Evolutionary conservation across 1,139 yeast genomes (phyloP).

Genomic region (Citeromyces hawaiiensis): DNA sequence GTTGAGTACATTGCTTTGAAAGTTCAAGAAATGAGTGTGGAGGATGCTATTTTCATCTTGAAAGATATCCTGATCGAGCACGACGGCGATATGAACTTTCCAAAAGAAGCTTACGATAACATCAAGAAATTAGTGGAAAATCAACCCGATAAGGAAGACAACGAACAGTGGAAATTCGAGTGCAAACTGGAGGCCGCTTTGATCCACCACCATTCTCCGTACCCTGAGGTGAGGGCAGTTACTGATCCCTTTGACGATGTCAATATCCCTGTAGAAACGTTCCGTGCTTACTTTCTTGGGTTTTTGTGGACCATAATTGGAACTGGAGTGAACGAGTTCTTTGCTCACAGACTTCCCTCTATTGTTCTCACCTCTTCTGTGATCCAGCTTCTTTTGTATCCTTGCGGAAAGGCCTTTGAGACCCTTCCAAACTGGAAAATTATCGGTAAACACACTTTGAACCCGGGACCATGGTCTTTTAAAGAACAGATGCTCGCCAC

Average conservation of each 20-base stretch:
- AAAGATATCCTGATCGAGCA: too few species aligned
- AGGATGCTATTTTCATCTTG: too few species aligned
- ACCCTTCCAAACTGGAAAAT: conserved; percentile 20
- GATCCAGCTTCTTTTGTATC: conserved; percentile 44
- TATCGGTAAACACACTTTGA: conserved; percentile 22
- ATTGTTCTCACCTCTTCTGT: conserved; percentile 31
- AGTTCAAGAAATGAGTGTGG: too few species aligned
- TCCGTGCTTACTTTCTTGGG: neutral
- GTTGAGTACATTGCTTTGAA: too few species aligned
- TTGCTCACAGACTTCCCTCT: neutral
- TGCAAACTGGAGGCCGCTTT: too few species aligned
- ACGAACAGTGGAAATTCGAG: too few species aligned
- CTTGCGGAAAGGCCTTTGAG: conserved; percentile 26
- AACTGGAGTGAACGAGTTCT: neutral
- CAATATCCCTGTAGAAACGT: neutral
- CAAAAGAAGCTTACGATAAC: too few species aligned
- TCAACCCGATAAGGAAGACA: too few species aligned
- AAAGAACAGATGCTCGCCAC: conserved; percentile 62
- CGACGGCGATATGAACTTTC: too few species aligned
- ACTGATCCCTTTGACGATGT: neutral
- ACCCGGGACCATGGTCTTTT: conserved; percentile 52
- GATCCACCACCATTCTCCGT: neutral
- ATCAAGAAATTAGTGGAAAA: too few species aligned
- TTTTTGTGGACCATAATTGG: neutral
- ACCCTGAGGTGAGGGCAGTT: neutral